Evolutionary conservation across 2,329 filamentous ascomycete genomes (phyloP), one percentile per base, ranked within the genome.

Genomic region (Chlorencoelia australis): DNA sequence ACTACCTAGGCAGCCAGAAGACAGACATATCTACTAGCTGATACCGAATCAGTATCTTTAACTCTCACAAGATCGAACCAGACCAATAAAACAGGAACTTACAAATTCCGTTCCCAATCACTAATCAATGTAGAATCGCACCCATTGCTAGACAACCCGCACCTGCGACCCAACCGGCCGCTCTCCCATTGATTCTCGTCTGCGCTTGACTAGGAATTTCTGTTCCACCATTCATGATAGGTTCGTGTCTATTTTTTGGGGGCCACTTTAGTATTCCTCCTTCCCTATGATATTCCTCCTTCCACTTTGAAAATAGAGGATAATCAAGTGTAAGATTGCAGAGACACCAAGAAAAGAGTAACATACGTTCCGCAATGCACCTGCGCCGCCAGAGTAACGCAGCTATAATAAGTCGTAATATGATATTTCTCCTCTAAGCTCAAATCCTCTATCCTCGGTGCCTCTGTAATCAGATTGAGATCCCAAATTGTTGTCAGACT

Each of bases 381-480:
- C 17, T 47, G 31, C 11, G 43, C 38, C 4, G 26, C 39, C 30
- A 44, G 33, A 6, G 47, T 49, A 30, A 50, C 36, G 40, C 52
- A 55, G n/a, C 45, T 49, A 30, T 39, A 52, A 33, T 45, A 55
- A 2, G 53, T 54, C 4, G 47, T 53, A n/a, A 48, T 22, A 44
- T 56, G 52, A 44, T 47, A 55, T 39, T 53, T 54, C 38, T 46
- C 37, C 33, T 45, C 31, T 4, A 51, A 27, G 20, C 26, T 30
- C 14, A 39, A 27, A 7, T 46, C 37, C 3, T 39, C 38, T 10
- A 24, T 17, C 16, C 16, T 35, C 2, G 48, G 40, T 14, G 42
- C 35, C 3, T 22, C 14, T 5, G 49, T 52, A 15, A 47, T 46
- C 11, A 22, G 25, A 6, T 34, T 25, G 17, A 11, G 3, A 1